A percentile compares a stretch with the other conserved stretches of the same genome.
These are phyloP conservation scores for Myxozyma kluyveri DNA, from an alignment of 805 yeast species.

Conservation along the genomic window DNA sequence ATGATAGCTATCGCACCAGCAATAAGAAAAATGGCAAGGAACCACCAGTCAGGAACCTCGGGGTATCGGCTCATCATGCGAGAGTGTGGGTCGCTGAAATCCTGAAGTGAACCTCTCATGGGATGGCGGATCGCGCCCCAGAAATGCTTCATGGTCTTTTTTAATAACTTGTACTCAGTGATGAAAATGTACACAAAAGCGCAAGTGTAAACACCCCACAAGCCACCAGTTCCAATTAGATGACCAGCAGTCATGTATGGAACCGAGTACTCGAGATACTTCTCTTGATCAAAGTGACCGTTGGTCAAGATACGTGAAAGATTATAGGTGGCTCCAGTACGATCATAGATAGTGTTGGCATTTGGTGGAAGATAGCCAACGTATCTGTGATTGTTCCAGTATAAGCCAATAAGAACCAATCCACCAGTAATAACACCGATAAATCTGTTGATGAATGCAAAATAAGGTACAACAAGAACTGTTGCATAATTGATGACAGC, in stretches of 20 bases:
- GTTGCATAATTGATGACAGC: conserved; percentile 19
- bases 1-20: conserved; percentile 38
- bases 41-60: conserved; percentile 79
- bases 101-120: neutral
- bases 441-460: conserved; percentile 9
- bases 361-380: conserved; percentile 19
- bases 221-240: conserved; percentile 52
- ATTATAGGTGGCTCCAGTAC: conserved; percentile 15
- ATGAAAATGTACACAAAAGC: conserved; percentile 48
- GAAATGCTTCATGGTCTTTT: no score
- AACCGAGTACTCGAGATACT: conserved; percentile 59
- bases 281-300: conserved; percentile 44
- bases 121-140: conserved; percentile 13
- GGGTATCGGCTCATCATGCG: conserved; percentile 55
- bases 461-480: conserved; percentile 18
- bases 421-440: conserved; percentile 13
- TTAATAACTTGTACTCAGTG: no score
- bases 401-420: conserved; percentile 8
- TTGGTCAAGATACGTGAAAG: conserved; percentile 9
- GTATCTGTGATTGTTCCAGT: conserved; percentile 19
- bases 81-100: conserved; percentile 39
- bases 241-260: conserved; percentile 53
- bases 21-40: conserved; percentile 46
- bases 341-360: conserved; percentile 13
- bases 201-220: conserved; percentile 52